Evolutionary conservation across 176 grass and related monocot species (phyloP).

Genomic region (Hyparrhenia diplandra): DNA sequence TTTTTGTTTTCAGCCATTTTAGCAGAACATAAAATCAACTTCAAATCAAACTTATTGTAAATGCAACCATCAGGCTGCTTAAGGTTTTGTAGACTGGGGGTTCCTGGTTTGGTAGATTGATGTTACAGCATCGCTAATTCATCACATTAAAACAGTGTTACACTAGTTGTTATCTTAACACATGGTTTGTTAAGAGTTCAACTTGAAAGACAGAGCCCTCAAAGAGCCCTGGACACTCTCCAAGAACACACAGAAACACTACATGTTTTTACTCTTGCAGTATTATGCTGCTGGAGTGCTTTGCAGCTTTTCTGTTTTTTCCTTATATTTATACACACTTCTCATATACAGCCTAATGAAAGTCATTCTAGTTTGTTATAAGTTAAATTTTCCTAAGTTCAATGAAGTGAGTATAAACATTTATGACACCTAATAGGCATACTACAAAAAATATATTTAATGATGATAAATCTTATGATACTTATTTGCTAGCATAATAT

Average conservation of each 20-base stretch:
- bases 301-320: not conserved
- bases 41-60: conserved; percentile 12
- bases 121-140: not conserved
- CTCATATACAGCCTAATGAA: too few relatives aligned
- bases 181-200: not conserved
- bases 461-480: too few relatives aligned
- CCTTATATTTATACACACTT: too few relatives aligned
- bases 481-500: too few relatives aligned
- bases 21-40: not conserved
- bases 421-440: too few relatives aligned
- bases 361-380: too few relatives aligned
- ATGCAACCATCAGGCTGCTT: not conserved
- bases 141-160: not conserved
- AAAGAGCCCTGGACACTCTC: too few relatives aligned
- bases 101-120: not conserved
- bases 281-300: not conserved
- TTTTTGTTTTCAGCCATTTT: conserved; percentile 18
- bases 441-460: too few relatives aligned
- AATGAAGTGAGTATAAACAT: too few relatives aligned
- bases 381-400: too few relatives aligned
- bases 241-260: not conserved
- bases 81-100: not conserved
- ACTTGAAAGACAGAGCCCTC: too few relatives aligned
- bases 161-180: not conserved
- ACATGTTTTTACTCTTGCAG: not conserved